Evolutionary conservation across 805 yeast genomes (phyloP).

Genomic region (Candida sakaeoensis): DNA sequence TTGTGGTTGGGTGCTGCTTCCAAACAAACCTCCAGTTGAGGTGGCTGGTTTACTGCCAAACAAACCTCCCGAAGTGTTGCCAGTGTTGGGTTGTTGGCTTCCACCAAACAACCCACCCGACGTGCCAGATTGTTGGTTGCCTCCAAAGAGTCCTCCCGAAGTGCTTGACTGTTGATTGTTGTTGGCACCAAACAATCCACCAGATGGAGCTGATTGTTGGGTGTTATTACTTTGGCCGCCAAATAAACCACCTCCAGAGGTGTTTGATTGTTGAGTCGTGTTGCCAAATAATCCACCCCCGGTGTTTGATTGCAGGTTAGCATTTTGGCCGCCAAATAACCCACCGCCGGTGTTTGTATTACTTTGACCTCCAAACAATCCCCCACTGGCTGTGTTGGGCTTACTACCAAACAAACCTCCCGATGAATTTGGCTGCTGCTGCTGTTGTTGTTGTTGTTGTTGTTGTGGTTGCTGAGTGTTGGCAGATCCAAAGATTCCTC

Average conservation of each 20-base stretch:
- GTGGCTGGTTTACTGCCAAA: slow-evolving; percentile 11
- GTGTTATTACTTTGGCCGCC: slow-evolving; percentile 13
- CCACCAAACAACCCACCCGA: slow-evolving; percentile 28
- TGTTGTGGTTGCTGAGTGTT: slow-evolving; percentile 10
- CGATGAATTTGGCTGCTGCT: slow-evolving; percentile 6
- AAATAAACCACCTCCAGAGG: slow-evolving; percentile 21
- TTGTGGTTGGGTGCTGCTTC: too few relatives aligned
- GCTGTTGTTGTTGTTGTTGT: slow-evolving; percentile 6
- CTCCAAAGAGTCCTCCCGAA: slow-evolving; percentile 6
- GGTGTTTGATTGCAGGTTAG: slow-evolving; percentile 8
- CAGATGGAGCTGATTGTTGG: slow-evolving; percentile 9
- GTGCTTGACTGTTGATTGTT: slow-evolving; percentile 7
- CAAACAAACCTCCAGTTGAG: slow-evolving; percentile 28
- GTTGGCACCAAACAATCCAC: slow-evolving; percentile 12
- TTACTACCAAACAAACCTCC: slow-evolving; percentile 11
- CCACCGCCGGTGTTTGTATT: slow-evolving; percentile 15
- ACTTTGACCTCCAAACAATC: slow-evolving; percentile 19
- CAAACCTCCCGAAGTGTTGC: slow-evolving; percentile 14
- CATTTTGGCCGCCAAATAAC: slow-evolving; percentile 17
- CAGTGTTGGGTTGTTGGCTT: slow-evolving; percentile 10
- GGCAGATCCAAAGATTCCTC: slow-evolving; percentile 8
- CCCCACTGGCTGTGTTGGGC: slow-evolving; percentile 12
- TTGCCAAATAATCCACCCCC: slow-evolving; percentile 13
- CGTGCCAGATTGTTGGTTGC: slow-evolving; percentile 11
- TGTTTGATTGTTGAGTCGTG: slow-evolving; percentile 3